Conservation (phyloP, 805 yeast genomes). For the Candida piceae region DNA sequence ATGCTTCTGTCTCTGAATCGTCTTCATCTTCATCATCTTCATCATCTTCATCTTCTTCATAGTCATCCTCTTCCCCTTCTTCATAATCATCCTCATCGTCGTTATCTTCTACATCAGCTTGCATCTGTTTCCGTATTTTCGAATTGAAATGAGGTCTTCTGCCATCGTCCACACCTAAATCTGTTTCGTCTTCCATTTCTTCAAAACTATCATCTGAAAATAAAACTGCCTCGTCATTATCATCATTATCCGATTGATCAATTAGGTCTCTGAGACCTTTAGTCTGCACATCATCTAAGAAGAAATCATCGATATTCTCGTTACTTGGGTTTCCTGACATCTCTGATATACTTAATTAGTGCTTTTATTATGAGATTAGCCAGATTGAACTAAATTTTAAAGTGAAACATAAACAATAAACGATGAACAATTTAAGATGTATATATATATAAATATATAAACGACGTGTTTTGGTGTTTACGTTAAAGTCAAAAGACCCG, state of each 20-base stretch:
- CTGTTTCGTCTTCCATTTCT: constrained; percentile 22
- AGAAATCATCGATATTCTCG: constrained; percentile 19
- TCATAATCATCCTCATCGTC: constrained; percentile 15
- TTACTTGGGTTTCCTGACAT: constrained; percentile 4
- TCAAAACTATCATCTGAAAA: constrained; percentile 17
- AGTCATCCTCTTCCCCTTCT: constrained; percentile 11
- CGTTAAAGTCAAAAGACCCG: no score
- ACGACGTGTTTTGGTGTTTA: no score
- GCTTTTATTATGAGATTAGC: no score
- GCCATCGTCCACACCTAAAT: constrained; percentile 16
- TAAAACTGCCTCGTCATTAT: constrained; percentile 33
- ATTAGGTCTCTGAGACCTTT: constrained; percentile 24
- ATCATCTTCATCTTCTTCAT: constrained; percentile 10
- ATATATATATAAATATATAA: no score
- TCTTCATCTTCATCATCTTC: constrained; percentile 13
- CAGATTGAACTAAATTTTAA: no score
- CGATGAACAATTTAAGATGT: background rate
- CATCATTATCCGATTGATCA: constrained; percentile 21
- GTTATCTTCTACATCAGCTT: constrained; percentile 12
- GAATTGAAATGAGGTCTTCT: no score
- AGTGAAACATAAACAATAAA: no score
- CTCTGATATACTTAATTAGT: background rate
- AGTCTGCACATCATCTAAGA: constrained; percentile 22
- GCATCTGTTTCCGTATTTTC: no score
- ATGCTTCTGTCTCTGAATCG: no score